Conservation (phyloP, 2,329 filamentous ascomycete species). For the Chaetothyriales sp. region DNA sequence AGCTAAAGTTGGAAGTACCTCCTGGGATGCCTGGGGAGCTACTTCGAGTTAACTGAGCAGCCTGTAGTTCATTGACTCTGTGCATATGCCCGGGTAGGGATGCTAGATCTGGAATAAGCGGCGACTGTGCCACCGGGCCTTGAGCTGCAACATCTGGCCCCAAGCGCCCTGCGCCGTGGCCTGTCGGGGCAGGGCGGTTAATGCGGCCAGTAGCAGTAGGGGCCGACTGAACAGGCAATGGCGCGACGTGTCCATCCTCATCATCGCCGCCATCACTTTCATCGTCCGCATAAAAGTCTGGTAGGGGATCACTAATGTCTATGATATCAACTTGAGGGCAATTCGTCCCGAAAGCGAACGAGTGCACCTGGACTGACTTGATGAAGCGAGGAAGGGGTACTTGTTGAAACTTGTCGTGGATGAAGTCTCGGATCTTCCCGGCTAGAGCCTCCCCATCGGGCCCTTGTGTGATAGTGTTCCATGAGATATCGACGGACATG, state of each 20-base stretch:
- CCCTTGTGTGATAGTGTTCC: conserved; percentile 81
- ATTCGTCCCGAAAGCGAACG: conserved; percentile 79
- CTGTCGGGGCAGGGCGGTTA: too few relatives aligned
- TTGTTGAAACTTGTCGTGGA: conserved; percentile 90
- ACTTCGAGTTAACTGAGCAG: conserved; percentile 25
- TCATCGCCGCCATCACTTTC: conserved; percentile 42
- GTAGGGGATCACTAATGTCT: conserved; percentile 87
- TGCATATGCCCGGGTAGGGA: not conserved
- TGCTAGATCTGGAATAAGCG: not conserved
- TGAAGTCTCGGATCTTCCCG: conserved; percentile 76
- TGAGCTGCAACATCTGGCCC: too few relatives aligned
- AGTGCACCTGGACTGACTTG: conserved; percentile 84
- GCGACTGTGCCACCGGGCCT: not conserved
- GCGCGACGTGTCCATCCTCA: conserved; percentile 2
- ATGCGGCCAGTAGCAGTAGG: too few relatives aligned
- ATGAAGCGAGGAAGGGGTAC: conserved; percentile 89
- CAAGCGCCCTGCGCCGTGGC: too few relatives aligned
- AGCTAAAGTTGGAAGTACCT: conserved; percentile 36
- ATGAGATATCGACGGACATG: conserved; percentile 98
- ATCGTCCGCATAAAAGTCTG: conserved; percentile 85
- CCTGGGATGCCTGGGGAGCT: conserved; percentile 36
- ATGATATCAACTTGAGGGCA: conserved; percentile 81
- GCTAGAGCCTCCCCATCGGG: conserved; percentile 76
- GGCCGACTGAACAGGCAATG: not conserved
- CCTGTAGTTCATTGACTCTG: not conserved